Evolutionary conservation across 371 early-diverging fungal species (phyloP), one percentile per base, ranked within the genome.

Genomic region (Mortierella sp.): DNA sequence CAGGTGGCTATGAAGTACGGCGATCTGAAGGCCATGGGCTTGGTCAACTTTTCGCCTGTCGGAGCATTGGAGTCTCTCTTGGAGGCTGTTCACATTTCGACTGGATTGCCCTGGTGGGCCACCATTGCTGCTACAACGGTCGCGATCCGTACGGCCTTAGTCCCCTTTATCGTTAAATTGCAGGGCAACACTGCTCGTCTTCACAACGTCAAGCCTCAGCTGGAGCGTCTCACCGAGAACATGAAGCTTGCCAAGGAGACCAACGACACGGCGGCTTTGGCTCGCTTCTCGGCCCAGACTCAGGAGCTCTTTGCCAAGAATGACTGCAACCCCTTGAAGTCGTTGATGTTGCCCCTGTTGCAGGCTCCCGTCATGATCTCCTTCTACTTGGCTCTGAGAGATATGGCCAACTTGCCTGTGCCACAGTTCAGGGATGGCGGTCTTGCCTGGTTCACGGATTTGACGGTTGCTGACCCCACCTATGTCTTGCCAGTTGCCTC

Each of bases 51-150:
- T 72, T 91, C 96, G 6, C 97, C 97, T 34, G 95, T 95, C 3
- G 98, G 97, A 57, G 82, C 91, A 44, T 80, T 95, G 57, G 95
- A 98, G 86, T 90, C 90, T 2, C 79, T 93, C 34, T 78, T 98
- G 72, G 99, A 99, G 87, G 91, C 90, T 31, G 86, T 96, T 53
- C 93, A 97, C 83, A 95, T 98, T 10, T 88, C 90, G 54, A 93
- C 94, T 14, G 98, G 97, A 1, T 79, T 99, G 72, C 98, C 98
- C 14, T 98, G 99, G 99, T 98, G 96, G 95, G 96, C 91, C 0
- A 93, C 97, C 10, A 98, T 99, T 74, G 92, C 92, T 3, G 88
- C 88, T 5, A 88, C 94, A 0, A 97, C 97, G 0, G 57, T 98
- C 14, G 73, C 90, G 9, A 90, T 96, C 13, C 96, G 98, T 76